Evolutionary conservation across 1,284 basidiomycete species (phyloP).

Genomic region (Cutaneotrichosporon sp.): DNA sequence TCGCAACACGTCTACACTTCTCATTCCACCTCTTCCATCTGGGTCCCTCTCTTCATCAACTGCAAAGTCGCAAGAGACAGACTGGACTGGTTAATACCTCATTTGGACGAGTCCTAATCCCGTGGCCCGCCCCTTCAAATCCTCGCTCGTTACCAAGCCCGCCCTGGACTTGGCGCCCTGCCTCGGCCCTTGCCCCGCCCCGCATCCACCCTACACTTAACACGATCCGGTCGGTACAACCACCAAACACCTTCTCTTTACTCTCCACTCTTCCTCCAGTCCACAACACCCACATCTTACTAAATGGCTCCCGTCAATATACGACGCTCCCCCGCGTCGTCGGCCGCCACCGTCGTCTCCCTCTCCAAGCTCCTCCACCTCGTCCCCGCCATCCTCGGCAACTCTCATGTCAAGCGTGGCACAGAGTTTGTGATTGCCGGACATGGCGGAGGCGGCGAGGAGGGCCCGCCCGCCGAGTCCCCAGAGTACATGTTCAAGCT

Average conservation of each 20-base stretch:
- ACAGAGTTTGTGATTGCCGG: neutral
- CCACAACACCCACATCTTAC: neutral
- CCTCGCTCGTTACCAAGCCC: too few species aligned
- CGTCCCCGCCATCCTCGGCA: slow-evolving; percentile 23
- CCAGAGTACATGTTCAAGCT: slow-evolving; percentile 66
- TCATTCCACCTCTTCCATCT: too few species aligned
- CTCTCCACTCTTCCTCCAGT: neutral
- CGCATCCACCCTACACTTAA: too few species aligned
- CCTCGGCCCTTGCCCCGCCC: too few species aligned
- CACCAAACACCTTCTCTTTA: neutral
- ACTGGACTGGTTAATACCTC: too few species aligned
- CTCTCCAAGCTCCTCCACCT: slow-evolving; percentile 42
- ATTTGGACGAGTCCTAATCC: too few species aligned
- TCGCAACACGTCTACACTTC: too few species aligned
- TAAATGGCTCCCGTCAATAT: slow-evolving; percentile 26
- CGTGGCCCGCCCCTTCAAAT: too few species aligned
- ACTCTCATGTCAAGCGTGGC: slow-evolving; percentile 15
- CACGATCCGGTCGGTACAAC: neutral
- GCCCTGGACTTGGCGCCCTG: too few species aligned
- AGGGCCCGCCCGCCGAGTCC: slow-evolving; percentile 27
- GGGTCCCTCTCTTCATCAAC: too few species aligned
- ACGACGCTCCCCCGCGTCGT: slow-evolving; percentile 18
- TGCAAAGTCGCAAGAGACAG: too few species aligned
- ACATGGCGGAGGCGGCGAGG: slow-evolving; percentile 37
- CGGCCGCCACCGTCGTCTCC: slow-evolving; percentile 41